Percentiles rank a stretch among this genome's conserved stretches.
These are phyloP conservation scores for Ascochyta viciae-villosae DNA, from an alignment of 2,329 filamentous ascomycete genomes.

Conservation along the genomic window DNA sequence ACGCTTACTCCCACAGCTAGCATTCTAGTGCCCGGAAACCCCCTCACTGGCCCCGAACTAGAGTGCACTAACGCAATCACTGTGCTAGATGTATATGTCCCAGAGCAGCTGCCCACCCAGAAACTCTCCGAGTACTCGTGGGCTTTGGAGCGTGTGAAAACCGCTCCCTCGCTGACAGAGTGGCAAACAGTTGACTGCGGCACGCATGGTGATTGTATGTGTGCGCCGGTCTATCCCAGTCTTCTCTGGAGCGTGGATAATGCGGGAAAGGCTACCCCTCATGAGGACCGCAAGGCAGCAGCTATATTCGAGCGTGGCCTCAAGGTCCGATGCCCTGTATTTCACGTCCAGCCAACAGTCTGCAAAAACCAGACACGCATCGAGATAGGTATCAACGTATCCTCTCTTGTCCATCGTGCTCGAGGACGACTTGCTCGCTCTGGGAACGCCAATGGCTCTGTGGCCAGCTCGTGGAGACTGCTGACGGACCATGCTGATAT, in stretches of 20 bases:
- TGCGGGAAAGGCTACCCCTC: slow-evolving; percentile 27
- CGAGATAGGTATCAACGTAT: slow-evolving; percentile 51
- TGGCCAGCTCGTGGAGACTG: slow-evolving; percentile 54
- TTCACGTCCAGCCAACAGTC: slow-evolving; percentile 21
- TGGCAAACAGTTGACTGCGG: slow-evolving; percentile 27
- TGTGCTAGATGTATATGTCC: slow-evolving; percentile 29
- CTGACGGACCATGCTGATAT: slow-evolving; percentile 53
- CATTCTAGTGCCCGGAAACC: slow-evolving; percentile 1
- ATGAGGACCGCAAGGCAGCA: slow-evolving; percentile 54
- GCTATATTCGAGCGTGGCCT: slow-evolving; percentile 59
- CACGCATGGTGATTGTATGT: slow-evolving; percentile 22
- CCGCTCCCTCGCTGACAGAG: slow-evolving; percentile 21
- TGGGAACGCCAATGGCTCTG: slow-evolving; percentile 13
- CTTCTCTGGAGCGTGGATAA: slow-evolving; percentile 38
- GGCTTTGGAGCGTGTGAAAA: slow-evolving; percentile 27
- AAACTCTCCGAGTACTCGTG: slow-evolving; percentile 29
- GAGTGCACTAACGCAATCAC: slow-evolving; percentile 29
- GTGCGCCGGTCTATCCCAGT: slow-evolving; percentile 33
- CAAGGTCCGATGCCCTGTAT: slow-evolving; percentile 54
- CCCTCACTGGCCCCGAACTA: background rate
- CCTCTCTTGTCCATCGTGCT: slow-evolving; percentile 55
- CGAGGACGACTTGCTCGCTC: slow-evolving; percentile 37
- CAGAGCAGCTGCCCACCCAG: slow-evolving; percentile 3
- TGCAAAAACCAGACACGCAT: slow-evolving; percentile 45
- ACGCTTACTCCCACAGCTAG: slow-evolving; percentile 5